These are phyloP conservation scores for Terana coerulea DNA, from an alignment of 768 basidiomycete species.

Conservation along the genomic window DNA sequence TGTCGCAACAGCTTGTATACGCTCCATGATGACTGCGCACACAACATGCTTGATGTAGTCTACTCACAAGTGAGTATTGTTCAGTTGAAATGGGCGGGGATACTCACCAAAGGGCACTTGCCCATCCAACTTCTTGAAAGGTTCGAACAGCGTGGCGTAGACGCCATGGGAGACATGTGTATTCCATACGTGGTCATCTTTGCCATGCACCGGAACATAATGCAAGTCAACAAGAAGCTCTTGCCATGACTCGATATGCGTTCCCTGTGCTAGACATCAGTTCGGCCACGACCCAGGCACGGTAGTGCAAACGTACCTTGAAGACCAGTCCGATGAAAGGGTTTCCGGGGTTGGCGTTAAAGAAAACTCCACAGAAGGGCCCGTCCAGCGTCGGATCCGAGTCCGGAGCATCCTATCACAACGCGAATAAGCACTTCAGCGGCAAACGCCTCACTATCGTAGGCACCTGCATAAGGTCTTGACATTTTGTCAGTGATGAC, in stretches of 20 bases:
- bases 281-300: background rate
- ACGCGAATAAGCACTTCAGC: background rate
- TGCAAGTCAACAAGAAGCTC: slow-evolving; percentile 13
- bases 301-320: slow-evolving; percentile 2
- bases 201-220: slow-evolving; percentile 9
- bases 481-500: background rate
- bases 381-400: slow-evolving; percentile 14
- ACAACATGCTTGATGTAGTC: slow-evolving; percentile 11
- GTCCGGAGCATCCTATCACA: slow-evolving; percentile 5
- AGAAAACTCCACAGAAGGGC: slow-evolving; percentile 13
- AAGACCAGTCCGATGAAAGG: slow-evolving; percentile 13
- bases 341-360: slow-evolving; percentile 5
- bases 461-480: slow-evolving; percentile 3
- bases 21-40: background rate
- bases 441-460: background rate
- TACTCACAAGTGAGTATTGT: background rate
- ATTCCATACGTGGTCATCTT: slow-evolving; percentile 11
- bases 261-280: slow-evolving; percentile 2
- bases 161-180: slow-evolving; percentile 14
- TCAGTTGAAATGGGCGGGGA: background rate
- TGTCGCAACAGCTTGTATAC: background rate
- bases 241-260: slow-evolving; percentile 13
- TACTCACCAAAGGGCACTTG: slow-evolving; percentile 11
- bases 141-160: slow-evolving; percentile 11
- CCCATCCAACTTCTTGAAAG: slow-evolving; percentile 4